phyloP scores from a whole-genome alignment of 345 rosid genomes.

The Camelina sativa region DNA sequence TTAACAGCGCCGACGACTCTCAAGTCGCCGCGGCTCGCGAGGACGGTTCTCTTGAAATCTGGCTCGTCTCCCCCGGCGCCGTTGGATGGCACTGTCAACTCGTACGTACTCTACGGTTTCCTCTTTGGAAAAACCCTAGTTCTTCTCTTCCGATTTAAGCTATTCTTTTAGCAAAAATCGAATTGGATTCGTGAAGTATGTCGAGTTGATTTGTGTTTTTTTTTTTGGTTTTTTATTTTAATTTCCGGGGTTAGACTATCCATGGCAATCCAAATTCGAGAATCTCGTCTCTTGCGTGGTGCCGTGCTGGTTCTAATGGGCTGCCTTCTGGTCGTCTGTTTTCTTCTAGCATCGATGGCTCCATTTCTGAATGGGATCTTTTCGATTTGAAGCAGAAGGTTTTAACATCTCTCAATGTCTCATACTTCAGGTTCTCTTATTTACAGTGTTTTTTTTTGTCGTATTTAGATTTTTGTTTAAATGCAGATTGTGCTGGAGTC shows the following conservation, averaged over 20 bases:
- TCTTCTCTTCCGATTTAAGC: slow-evolving; percentile 24
- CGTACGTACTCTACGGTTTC: slow-evolving; percentile 59
- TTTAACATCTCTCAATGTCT: neutral
- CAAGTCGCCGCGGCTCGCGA: slow-evolving; percentile 92
- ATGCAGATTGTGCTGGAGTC: slow-evolving; percentile 77
- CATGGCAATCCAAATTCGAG: slow-evolving; percentile 77
- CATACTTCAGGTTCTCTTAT: neutral
- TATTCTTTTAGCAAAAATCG: slow-evolving; percentile 14
- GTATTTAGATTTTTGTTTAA: neutral
- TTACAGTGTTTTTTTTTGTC: neutral
- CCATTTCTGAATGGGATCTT: slow-evolving; percentile 87
- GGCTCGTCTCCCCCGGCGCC: slow-evolving; percentile 95
- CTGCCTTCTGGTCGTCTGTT: slow-evolving; percentile 75
- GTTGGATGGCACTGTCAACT: slow-evolving; percentile 98
- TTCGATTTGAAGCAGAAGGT: slow-evolving; percentile 85
- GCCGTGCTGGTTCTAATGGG: slow-evolving; percentile 55
- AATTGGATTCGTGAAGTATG: slow-evolving; percentile 39
- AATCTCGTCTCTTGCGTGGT: slow-evolving; percentile 90
- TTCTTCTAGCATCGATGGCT: slow-evolving; percentile 86
- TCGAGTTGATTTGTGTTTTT: slow-evolving; percentile 43
- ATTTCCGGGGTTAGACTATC: slow-evolving; percentile 53
- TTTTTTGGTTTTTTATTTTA: slow-evolving; percentile 14
- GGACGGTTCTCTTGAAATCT: slow-evolving; percentile 93
- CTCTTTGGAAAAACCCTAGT: neutral
- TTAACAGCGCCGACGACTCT: slow-evolving; percentile 70